Conservation (phyloP, 108 stramenopile genomes). For the Hondaea fermentalgiana region DNA sequence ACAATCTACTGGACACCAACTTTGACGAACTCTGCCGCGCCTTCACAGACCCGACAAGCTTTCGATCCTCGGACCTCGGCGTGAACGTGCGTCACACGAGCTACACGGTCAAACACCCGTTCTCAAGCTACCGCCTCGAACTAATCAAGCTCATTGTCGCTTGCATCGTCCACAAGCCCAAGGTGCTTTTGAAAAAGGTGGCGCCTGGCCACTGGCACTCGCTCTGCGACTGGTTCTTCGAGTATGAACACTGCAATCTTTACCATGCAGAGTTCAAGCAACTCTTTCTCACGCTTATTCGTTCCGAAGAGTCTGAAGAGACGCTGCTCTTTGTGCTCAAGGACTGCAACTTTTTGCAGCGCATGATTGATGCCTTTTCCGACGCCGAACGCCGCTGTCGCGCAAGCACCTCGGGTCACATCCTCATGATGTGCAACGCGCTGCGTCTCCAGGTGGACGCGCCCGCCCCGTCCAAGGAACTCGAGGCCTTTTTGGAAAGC, state of each 20-base stretch:
- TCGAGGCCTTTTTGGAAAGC: not conserved
- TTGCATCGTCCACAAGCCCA: not conserved
- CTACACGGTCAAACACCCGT: not conserved
- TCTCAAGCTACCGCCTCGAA: not conserved
- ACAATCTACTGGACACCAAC: not conserved
- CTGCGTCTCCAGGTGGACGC: not conserved
- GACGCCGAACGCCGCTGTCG: not conserved
- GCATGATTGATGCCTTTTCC: not conserved
- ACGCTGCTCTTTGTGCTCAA: not conserved
- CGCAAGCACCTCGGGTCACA: not conserved
- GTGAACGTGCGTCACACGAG: not conserved
- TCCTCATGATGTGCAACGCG: conserved; percentile 9
- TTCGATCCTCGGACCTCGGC: not conserved
- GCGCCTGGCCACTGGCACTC: not conserved
- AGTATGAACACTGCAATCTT: not conserved
- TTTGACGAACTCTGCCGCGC: not conserved
- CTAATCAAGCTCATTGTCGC: conserved; percentile 13
- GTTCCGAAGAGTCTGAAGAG: not conserved
- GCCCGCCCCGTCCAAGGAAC: not conserved
- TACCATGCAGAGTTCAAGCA: conserved; percentile 3
- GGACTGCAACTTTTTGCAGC: not conserved
- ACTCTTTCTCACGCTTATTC: not conserved
- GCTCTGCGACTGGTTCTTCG: not conserved
- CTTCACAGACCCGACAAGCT: not conserved
- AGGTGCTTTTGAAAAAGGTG: not conserved